phyloP scores from a whole-genome alignment of 2,329 filamentous ascomycete genomes.

The Colletotrichum coccodes region DNA sequence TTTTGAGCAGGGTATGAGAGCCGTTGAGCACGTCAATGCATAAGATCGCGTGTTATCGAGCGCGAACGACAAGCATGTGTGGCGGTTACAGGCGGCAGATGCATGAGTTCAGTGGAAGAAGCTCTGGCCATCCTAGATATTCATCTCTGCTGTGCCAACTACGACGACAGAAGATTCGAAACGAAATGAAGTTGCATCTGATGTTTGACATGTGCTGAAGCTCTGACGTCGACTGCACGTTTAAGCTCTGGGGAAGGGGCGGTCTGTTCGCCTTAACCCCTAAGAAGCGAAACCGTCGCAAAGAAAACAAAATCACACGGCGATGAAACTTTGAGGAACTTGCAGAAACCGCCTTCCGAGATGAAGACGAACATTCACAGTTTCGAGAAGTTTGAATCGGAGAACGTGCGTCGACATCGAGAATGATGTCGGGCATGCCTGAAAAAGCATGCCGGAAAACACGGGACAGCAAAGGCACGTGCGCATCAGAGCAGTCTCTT shows the following conservation, averaged over 20 bases:
- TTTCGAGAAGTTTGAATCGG: neutral
- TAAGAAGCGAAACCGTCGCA: neutral
- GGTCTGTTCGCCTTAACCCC: conserved; percentile 21
- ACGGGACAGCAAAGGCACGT: neutral
- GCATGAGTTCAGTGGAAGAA: neutral
- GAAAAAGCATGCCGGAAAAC: neutral
- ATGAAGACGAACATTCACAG: neutral
- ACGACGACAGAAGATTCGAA: conserved; percentile 1
- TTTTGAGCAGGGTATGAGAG: neutral
- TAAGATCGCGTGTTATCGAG: neutral
- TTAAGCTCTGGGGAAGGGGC: conserved; percentile 10
- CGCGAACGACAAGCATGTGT: neutral
- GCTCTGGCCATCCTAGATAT: neutral
- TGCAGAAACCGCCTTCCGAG: neutral
- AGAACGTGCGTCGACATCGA: neutral
- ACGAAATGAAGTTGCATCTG: conserved; percentile 16
- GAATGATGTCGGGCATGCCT: neutral
- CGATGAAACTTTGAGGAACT: conserved; percentile 12
- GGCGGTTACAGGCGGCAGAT: neutral
- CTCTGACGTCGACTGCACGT: conserved; percentile 10
- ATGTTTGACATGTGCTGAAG: conserved; percentile 25
- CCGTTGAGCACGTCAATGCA: neutral
- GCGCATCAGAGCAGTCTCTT: neutral
- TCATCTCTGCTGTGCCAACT: neutral
- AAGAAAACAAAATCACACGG: conserved; percentile 1